Percentiles rank a stretch among this genome's conserved stretches.
These are phyloP conservation scores for Cryptomeria japonica DNA, from an alignment of 75 land plant genomes.

Conservation along the genomic window DNA sequence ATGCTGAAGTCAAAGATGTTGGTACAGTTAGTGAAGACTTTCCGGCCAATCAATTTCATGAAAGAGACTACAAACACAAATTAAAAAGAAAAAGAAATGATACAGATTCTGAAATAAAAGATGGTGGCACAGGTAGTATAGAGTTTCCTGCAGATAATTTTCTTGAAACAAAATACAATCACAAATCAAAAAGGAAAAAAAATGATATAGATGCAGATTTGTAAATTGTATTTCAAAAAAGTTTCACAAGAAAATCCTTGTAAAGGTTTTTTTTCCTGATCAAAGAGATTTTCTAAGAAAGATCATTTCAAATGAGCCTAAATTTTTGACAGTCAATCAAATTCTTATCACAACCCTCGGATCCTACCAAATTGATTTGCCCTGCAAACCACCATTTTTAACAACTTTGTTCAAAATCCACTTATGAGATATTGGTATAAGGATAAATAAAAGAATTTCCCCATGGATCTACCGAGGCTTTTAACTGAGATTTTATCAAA, in stretches of 20 bases:
- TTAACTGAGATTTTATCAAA: not conserved
- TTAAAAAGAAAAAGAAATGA: not conserved
- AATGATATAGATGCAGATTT: not conserved
- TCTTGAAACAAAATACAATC: not conserved
- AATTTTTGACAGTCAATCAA: not conserved
- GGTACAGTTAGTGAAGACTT: not conserved
- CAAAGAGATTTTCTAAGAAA: not conserved
- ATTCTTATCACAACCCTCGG: not conserved
- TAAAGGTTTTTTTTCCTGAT: not conserved
- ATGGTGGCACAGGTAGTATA: not conserved
- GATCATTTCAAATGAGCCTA: not conserved
- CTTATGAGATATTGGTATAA: not conserved
- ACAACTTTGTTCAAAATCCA: not conserved
- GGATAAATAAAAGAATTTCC: not conserved
- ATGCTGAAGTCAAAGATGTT: not conserved
- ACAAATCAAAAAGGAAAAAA: not conserved
- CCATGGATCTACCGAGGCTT: not conserved
- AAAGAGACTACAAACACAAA: not conserved
- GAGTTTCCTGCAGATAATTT: not conserved
- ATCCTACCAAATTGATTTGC: not conserved
- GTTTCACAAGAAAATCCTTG: not conserved
- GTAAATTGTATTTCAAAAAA: not conserved
- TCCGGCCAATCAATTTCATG: not conserved
- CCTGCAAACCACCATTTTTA: not conserved
- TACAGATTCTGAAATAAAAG: not conserved